These are phyloP conservation scores for Heritiera littoralis DNA, from an alignment of 345 rosid species.

Conservation along the genomic window DNA sequence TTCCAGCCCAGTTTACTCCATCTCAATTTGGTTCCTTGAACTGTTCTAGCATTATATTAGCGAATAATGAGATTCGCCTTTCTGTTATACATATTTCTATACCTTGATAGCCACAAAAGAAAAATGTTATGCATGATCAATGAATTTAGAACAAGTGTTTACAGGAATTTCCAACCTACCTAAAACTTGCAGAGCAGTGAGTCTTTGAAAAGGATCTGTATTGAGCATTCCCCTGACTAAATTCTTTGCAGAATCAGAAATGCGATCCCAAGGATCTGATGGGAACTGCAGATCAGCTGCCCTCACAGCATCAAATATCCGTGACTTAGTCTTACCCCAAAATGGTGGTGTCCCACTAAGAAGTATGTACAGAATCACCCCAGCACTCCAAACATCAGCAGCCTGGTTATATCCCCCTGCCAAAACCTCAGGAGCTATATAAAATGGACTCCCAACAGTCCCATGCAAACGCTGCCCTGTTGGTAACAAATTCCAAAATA, in stretches of 20 bases:
- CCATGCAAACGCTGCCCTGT: slow-evolving; percentile 62
- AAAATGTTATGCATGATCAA: neutral
- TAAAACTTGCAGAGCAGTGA: slow-evolving; percentile 58
- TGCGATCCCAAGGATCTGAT: slow-evolving; percentile 51
- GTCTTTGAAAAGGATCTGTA: slow-evolving; percentile 47
- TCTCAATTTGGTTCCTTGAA: neutral
- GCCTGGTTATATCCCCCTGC: slow-evolving; percentile 64
- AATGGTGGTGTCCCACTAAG: slow-evolving; percentile 70
- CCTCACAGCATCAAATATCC: slow-evolving; percentile 64
- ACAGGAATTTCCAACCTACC: slow-evolving; percentile 39
- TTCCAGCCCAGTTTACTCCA: neutral
- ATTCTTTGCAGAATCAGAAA: slow-evolving; percentile 54
- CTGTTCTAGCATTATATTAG: neutral
- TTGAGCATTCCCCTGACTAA: slow-evolving; percentile 63
- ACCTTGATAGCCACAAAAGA: neutral
- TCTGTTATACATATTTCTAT: neutral
- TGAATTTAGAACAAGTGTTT: neutral
- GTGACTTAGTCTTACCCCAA: slow-evolving; percentile 72
- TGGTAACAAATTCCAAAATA: slow-evolving; percentile 18
- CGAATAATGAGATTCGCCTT: neutral
- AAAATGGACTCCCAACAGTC: slow-evolving; percentile 77
- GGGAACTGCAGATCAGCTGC: slow-evolving; percentile 66
- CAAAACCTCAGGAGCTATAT: slow-evolving; percentile 75
- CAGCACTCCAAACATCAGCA: slow-evolving; percentile 80
- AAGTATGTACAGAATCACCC: slow-evolving; percentile 68